phyloP scores from a whole-genome alignment of 2,329 filamentous ascomycete genomes.

The Fusarium aywerte region DNA sequence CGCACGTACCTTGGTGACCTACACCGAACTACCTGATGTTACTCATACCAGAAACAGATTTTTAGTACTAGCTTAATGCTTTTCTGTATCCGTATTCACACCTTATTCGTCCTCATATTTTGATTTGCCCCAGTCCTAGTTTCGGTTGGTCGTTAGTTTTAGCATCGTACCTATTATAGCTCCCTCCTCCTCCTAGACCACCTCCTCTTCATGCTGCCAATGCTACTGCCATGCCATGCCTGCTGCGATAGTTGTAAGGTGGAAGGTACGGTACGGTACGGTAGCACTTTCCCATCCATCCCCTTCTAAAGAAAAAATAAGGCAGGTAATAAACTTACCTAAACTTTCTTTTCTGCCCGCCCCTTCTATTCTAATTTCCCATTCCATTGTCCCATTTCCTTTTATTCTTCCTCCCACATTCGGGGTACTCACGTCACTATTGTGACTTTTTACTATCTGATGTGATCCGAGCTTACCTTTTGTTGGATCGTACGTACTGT shows the following conservation, averaged over 20 bases:
- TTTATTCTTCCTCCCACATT: slow-evolving; percentile 13
- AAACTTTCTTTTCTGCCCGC: slow-evolving; percentile 32
- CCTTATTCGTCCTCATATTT: slow-evolving; percentile 31
- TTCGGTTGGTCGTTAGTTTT: slow-evolving; percentile 41
- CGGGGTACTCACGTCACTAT: slow-evolving; percentile 21
- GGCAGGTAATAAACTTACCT: slow-evolving; percentile 30
- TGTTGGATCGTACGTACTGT: slow-evolving; percentile 8
- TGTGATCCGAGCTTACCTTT: slow-evolving; percentile 23
- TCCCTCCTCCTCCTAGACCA: slow-evolving; percentile 11
- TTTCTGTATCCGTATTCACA: slow-evolving; percentile 36
- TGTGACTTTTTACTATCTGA: slow-evolving; percentile 7
- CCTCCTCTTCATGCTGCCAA: not conserved
- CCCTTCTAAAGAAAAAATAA: slow-evolving; percentile 7
- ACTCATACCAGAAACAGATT: slow-evolving; percentile 34
- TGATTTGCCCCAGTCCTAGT: slow-evolving; percentile 31
- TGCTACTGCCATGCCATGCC: slow-evolving; percentile 2
- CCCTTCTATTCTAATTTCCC: slow-evolving; percentile 27
- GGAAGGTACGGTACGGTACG: slow-evolving; percentile 3
- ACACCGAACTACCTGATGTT: slow-evolving; percentile 27
- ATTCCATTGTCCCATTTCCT: slow-evolving; percentile 13
- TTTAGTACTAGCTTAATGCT: slow-evolving; percentile 19
- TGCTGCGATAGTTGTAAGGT: slow-evolving; percentile 15
- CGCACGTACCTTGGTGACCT: slow-evolving; percentile 14
- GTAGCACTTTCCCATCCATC: slow-evolving; percentile 27
- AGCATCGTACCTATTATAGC: slow-evolving; percentile 23